Evolutionary conservation across 192 early-diverging fungal species (phyloP), one percentile per base, ranked within the genome.

Genomic region (Backusella tuberculispora): DNA sequence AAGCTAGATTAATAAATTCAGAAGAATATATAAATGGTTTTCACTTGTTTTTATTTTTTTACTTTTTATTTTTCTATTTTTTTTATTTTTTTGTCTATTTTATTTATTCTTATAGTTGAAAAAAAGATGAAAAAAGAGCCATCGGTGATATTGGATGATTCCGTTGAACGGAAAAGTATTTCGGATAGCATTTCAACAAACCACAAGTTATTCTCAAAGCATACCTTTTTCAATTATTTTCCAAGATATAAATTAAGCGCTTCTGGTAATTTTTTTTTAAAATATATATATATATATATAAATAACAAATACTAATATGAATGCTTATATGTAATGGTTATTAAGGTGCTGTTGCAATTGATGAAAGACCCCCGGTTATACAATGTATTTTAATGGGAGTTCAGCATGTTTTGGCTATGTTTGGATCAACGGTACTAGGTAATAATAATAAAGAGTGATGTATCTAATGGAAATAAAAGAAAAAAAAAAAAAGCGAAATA

Each of bases 371-470:
- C 38, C 37, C 83, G 12, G 74, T 64, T 1, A 42, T 60, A n/a
- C 75, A 80, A 8, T 60, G 74, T 41, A 21, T 88, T 21, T 47
- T 87, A 43, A 63, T 87, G 56, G 85, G 84, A 15, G 12, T 82
- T 10, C 87, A 88, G 60, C 85, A 89, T 77, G 74, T 88, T 34
- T 63, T 89, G 43, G 81, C 87, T 26, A 88, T 88, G 87, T 88
- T 89, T 79, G 87, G 87, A 21, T 85, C 81, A 45, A 88, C 87
- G 7, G 84, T 88, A 12, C 65, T 85, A 43, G 79, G 74, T 76
- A 76, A 70, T 69, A 13, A 48, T n/a, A 40, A 14, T 34, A 34
- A 34, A 1, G 29, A 34, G 38, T 15, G 24, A 8, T 41, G 24
- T 5, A 63, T 40, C 17, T 17, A 65, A 67, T 46, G 63, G 48